Base-by-base conservation (phyloP, 1,139 yeast genomes). In the Kodamaea suecica region DNA sequence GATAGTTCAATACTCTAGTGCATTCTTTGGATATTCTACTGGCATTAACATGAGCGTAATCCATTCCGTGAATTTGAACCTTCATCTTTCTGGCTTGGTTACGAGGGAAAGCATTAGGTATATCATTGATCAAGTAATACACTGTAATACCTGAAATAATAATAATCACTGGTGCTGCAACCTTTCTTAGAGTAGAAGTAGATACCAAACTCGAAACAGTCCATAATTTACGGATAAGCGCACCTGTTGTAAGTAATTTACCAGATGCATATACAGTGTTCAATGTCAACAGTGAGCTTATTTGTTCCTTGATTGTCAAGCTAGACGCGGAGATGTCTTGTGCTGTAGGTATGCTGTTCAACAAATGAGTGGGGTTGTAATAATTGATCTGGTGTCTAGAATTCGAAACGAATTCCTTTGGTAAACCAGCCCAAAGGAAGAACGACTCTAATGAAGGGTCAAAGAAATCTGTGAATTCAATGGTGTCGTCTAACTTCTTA, bases 21-120 rank as follows among this genome's bases (percentile, higher is more conserved):
- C 88, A 84, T 54, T 92, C 97, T 47, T 77, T 78, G 0, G 95
- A 70, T 8, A 92, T 76, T 42, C 98, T 71, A 36, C 73, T 74
- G 2, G 96, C 80, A 55, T 90, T 90, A 29, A 69, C 55, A 48
- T 84, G 94, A 8, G 84, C 79, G 50, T 87, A 92, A 41, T 88
- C 96, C 49, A 80, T 60, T 14, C 73, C 76, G 24, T 69, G 64
- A 24, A 92, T 66, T 49, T 83, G 84, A 6, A 53, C 55, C 43
- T 74, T 76, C 45, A 90, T 76, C 57, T 84, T 87, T 36, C 72
- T 68, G 0, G 95, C 87, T 41, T 88, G 73, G 39, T 88, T 88
- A 48, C 88, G 70, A 16, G 96, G 95, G 49, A 86, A 76, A 0
- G 97, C 95, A 48, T 84, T 76, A 2, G 97, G 97, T 12, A 94